Base-by-base conservation (phyloP, 1,284 basidiomycete genomes). In the Rhodotorula glutinis region DNA sequence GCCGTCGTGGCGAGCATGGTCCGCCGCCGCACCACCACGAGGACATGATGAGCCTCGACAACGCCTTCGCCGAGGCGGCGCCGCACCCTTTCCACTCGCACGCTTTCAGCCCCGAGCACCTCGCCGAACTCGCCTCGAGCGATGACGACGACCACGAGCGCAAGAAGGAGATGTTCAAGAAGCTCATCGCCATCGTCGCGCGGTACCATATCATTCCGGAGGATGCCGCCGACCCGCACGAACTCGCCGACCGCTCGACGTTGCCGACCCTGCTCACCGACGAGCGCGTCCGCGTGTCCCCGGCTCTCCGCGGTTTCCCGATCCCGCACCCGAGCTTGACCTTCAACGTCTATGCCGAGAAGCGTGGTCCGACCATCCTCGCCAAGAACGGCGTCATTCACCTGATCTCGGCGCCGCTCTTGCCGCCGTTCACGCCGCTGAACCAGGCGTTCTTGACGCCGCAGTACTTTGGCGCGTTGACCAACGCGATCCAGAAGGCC, bases 351-450 rank as follows among this genome's bases (percentile, higher is more conserved):
- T 70, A 70, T 47, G 33, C 61, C 3, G 21, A 38, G 47, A 72
- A 65, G 53, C 57, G 62, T 11, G 73, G 70, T 1, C 72, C 70
- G 23, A 65, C 73, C 19, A 62, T 77, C 66, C 61, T 71, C n/a
- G 74, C 76, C 17, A 76, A 76, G 71, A 77, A 77, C 57, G 57
- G 66, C n/a, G 33, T 63, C 44, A 72, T 71, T 51, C 60, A 67
- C 58, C 57, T 66, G 51, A 33, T 70, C 33, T 56, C 51, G 27
- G 72, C 62, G 1, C 75, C 76, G 3, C 66, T 77, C 25, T 53
- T 76, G 27, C 76, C 75, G 23, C 76, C 76, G 14, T 68, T 76
- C 23, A 57, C 69, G 4, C 71, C 75, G 3, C 66, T 77, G 17
- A 73, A 74, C 53, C 64, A 74, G 56, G 60, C 74, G 17, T 75